A percentile compares a stretch with the other conserved stretches of the same genome.
Evolutionary conservation across 2,329 filamentous ascomycete species (phyloP).

Genomic region (Exutisphaerella laricina): DNA sequence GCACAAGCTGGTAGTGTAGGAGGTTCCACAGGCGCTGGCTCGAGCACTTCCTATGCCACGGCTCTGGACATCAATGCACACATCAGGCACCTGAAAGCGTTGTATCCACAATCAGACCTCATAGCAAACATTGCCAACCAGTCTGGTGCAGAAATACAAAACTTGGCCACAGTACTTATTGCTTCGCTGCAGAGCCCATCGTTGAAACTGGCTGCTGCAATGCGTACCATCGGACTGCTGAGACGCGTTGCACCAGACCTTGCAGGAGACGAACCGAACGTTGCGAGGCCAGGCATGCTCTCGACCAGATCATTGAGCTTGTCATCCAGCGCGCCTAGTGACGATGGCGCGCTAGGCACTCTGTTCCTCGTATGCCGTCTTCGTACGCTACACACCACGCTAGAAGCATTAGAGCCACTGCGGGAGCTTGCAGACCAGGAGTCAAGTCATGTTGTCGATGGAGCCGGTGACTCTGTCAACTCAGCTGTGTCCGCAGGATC

Average conservation of each 20-base stretch:
- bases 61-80: conserved; percentile 91
- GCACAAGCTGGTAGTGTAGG: conserved; percentile 41
- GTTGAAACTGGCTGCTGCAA: conserved; percentile 81
- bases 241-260: conserved; percentile 80
- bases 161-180: conserved; percentile 81
- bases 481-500: conserved; percentile 38
- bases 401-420: conserved; percentile 78
- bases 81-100: conserved; percentile 73
- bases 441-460: conserved; percentile 43
- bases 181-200: conserved; percentile 67
- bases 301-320: conserved; percentile 27
- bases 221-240: conserved; percentile 88
- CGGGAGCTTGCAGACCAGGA: conserved; percentile 88
- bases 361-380: conserved; percentile 84
- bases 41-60: conserved; percentile 65
- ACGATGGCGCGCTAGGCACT: conserved; percentile 67
- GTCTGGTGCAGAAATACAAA: conserved; percentile 80
- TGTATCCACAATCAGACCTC: conserved; percentile 75
- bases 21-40: conserved; percentile 43
- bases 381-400: conserved; percentile 69
- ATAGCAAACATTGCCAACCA: conserved; percentile 68
- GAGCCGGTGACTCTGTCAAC: conserved; percentile 35
- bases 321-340: conserved; percentile 23
- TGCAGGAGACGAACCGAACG: conserved; percentile 36
- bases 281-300: conserved; percentile 23